These are phyloP conservation scores for Aspergillus phoenicis DNA, from an alignment of 2,329 filamentous ascomycete species.

Conservation along the genomic window DNA sequence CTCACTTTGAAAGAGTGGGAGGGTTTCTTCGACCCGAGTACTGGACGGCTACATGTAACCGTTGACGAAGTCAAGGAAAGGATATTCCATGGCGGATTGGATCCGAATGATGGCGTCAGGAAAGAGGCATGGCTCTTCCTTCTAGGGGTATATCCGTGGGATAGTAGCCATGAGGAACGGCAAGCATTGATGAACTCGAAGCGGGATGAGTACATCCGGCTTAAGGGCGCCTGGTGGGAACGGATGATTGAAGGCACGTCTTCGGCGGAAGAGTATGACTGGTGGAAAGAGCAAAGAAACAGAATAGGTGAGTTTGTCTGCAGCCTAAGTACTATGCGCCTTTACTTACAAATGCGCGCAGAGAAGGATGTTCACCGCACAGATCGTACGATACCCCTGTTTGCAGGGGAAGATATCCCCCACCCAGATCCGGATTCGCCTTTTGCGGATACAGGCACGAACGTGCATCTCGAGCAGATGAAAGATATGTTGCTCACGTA, in stretches of 20 bases:
- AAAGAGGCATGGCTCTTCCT: constrained; percentile 98
- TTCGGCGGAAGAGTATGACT: constrained; percentile 80
- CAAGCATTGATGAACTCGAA: constrained; percentile 80
- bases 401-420: constrained; percentile 92
- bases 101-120: constrained; percentile 84
- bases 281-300: constrained; percentile 93
- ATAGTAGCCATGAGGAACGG: constrained; percentile 83
- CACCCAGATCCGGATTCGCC: constrained; percentile 95
- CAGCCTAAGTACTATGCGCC: not conserved
- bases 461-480: constrained; percentile 97
- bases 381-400: constrained; percentile 91
- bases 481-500: constrained; percentile 99
- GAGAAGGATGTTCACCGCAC: constrained; percentile 99
- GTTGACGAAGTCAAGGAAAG: constrained; percentile 93
- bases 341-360: constrained; percentile 44
- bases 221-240: constrained; percentile 98
- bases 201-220: constrained; percentile 87
- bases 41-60: constrained; percentile 76
- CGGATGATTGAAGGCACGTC: constrained; percentile 79
- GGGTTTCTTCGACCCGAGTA: constrained; percentile 77
- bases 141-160: constrained; percentile 89
- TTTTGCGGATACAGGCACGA: constrained; percentile 89
- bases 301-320: constrained; percentile 73
- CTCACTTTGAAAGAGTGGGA: constrained; percentile 87
- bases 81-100: constrained; percentile 92